Evolutionary conservation across 306 rosid species (phyloP).

Genomic region (Rosa multiflora): DNA sequence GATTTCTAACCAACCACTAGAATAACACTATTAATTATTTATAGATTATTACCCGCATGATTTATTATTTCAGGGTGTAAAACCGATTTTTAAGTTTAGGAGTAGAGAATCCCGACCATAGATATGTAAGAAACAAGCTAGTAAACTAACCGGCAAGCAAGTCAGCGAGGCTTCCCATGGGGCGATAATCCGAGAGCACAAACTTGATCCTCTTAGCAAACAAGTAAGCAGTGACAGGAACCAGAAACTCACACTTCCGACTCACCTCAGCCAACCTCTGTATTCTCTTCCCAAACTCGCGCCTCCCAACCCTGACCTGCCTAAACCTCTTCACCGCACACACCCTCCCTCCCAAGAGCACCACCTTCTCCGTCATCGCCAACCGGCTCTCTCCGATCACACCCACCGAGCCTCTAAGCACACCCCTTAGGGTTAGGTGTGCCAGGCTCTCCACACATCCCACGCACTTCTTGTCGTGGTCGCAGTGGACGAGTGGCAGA

Average conservation of each 20-base stretch:
- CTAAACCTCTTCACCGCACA: conserved; percentile 33
- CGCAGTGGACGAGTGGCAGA: conserved; percentile 20
- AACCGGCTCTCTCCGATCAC: conserved; percentile 27
- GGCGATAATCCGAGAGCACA: conserved; percentile 23
- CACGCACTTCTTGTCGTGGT: not conserved
- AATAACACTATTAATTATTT: no score
- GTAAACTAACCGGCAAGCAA: conserved; percentile 22
- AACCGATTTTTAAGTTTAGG: no score
- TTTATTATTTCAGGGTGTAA: no score
- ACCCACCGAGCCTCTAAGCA: conserved; percentile 31
- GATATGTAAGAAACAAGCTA: not conserved
- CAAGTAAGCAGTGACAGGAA: conserved; percentile 24
- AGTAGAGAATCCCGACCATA: not conserved
- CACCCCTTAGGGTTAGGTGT: conserved; percentile 21
- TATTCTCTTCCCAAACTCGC: conserved; percentile 30
- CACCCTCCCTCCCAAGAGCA: conserved; percentile 20
- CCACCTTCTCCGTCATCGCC: conserved; percentile 35
- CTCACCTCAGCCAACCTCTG: conserved; percentile 18
- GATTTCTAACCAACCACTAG: no score
- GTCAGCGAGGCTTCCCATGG: conserved; percentile 38
- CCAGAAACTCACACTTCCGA: conserved; percentile 16
- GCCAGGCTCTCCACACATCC: conserved; percentile 7
- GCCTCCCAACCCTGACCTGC: conserved; percentile 5
- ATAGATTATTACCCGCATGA: no score
- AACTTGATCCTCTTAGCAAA: conserved; percentile 37